Conservation (phyloP, 2,329 filamentous ascomycete genomes). For the Cercospora sesami region DNA sequence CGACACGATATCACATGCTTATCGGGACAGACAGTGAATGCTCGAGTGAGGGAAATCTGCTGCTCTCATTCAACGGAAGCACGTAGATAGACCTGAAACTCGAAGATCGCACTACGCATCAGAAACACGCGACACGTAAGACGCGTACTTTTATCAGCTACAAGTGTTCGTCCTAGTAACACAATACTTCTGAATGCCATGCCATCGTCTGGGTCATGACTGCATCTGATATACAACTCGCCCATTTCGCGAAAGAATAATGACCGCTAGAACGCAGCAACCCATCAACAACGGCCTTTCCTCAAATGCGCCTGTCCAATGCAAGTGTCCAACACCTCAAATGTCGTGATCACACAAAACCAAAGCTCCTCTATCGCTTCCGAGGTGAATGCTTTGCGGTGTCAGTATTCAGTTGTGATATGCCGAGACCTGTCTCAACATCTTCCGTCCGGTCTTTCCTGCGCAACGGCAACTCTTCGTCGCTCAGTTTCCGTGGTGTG, state of each 20-base stretch:
- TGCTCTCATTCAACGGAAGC: background rate
- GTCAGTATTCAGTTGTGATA: conserved; percentile 1
- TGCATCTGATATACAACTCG: background rate
- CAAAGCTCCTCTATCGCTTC: conserved; percentile 3
- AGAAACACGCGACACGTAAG: background rate
- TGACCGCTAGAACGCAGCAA: background rate
- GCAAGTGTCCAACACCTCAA: background rate
- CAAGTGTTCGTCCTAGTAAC: background rate
- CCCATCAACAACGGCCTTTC: background rate
- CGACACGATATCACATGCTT: background rate
- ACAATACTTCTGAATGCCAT: background rate
- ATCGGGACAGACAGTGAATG: background rate
- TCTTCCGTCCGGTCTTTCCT: background rate
- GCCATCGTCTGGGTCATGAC: background rate
- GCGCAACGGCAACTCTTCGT: background rate
- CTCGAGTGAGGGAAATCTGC: background rate
- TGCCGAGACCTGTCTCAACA: conserved; percentile 7
- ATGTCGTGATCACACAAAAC: background rate
- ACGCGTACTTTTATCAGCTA: background rate
- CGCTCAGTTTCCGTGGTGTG: conserved; percentile 6
- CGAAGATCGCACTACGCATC: background rate
- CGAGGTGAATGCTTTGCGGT: background rate
- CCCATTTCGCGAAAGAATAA: background rate
- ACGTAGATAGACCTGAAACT: background rate
- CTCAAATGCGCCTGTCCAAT: background rate